Conservation (phyloP, 495 filamentous ascomycete species). For the Parachaetomium inaequale region DNA sequence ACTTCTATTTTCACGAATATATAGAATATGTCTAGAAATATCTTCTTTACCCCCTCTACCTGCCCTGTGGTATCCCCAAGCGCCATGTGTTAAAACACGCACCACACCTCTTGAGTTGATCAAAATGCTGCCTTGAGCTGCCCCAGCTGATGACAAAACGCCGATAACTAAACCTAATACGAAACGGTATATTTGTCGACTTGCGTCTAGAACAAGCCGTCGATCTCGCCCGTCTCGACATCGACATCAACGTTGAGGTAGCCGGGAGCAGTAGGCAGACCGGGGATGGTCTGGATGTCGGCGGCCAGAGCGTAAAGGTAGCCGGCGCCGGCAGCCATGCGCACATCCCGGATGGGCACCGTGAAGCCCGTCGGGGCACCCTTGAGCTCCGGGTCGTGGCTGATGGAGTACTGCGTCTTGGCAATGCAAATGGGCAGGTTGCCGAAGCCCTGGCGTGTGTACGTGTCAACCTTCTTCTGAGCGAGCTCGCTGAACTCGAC, state of each 20-base stretch:
- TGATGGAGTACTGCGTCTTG: conserved; percentile 97
- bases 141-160: conserved; percentile 3
- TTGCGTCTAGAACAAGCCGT: conserved; percentile 75
- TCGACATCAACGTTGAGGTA: conserved; percentile 97
- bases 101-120: conserved; percentile 25
- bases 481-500: conserved; percentile 94
- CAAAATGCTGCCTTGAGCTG: conserved; percentile 7
- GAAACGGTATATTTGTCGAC: background rate
- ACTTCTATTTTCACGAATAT: background rate
- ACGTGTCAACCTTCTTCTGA: conserved; percentile 92
- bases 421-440: conserved; percentile 94
- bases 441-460: conserved; percentile 85
- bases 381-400: conserved; percentile 89
- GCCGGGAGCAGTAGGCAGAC: conserved; percentile 89
- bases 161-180: background rate
- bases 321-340: conserved; percentile 89
- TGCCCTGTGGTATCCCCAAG: conserved; percentile 10
- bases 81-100: conserved; percentile 35
- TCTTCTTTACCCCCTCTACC: background rate
- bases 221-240: conserved; percentile 88
- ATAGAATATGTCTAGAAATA: background rate
- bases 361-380: conserved; percentile 96
- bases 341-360: conserved; percentile 89
- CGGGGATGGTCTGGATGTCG: conserved; percentile 97
- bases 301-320: conserved; percentile 94